Evolutionary conservation across 2,329 filamentous ascomycete species (phyloP).

Genomic region (Graphiopsis chlorocephala): DNA sequence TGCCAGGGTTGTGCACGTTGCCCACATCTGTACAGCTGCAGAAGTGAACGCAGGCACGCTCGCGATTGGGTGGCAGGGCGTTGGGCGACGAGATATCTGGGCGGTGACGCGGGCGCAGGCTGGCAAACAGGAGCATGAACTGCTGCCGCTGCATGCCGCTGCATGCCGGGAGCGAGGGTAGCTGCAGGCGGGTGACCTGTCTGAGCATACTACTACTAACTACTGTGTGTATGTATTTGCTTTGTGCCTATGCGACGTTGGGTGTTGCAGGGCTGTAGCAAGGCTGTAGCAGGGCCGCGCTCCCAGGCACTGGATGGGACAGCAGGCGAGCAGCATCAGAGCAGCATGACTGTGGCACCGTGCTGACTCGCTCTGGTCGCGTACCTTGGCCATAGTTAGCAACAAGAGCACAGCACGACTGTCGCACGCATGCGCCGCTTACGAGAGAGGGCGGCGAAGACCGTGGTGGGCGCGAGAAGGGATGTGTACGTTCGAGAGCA

Average conservation of each 20-base stretch:
- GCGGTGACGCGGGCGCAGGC: slow-evolving; percentile 9
- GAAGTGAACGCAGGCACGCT: slow-evolving; percentile 6
- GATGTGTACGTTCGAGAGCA: not conserved
- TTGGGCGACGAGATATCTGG: slow-evolving; percentile 1
- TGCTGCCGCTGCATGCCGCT: not conserved
- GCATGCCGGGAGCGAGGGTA: slow-evolving; percentile 2
- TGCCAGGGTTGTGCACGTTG: slow-evolving; percentile 10
- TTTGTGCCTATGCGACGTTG: not conserved
- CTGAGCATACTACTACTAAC: not conserved
- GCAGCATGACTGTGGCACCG: slow-evolving; percentile 1
- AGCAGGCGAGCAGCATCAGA: not conserved
- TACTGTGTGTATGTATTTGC: not conserved
- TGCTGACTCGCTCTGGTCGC: slow-evolving; percentile 2
- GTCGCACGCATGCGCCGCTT: slow-evolving; percentile 4
- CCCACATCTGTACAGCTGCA: slow-evolving; percentile 12
- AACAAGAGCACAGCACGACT: not conserved
- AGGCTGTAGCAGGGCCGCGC: not conserved
- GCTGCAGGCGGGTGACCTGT: not conserved
- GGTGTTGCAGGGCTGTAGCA: not conserved
- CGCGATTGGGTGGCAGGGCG: not conserved
- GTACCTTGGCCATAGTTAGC: not conserved
- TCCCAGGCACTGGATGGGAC: not conserved
- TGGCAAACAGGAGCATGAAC: not conserved
- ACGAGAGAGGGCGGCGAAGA: not conserved
- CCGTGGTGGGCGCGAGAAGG: not conserved